Conservation (phyloP, 495 filamentous ascomycete species). For the Aspergillus nanangensis region DNA sequence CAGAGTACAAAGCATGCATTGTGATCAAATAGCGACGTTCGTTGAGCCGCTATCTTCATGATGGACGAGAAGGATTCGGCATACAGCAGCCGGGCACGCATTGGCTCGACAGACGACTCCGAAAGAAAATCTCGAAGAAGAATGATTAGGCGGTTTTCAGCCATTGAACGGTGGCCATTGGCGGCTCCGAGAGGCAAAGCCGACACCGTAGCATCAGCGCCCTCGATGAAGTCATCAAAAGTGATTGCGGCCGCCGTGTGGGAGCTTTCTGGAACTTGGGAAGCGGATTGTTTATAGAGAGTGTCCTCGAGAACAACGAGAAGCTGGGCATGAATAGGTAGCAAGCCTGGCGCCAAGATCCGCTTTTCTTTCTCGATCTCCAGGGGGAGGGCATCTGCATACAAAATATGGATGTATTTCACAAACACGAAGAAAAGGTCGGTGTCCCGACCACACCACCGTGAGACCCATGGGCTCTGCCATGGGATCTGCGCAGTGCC, state of each 20-base stretch:
- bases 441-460: slow-evolving; percentile 87
- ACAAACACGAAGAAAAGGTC: slow-evolving; percentile 93
- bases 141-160: slow-evolving; percentile 85
- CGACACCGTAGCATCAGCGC: slow-evolving; percentile 65
- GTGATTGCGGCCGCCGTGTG: slow-evolving; percentile 58
- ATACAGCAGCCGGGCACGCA: slow-evolving; percentile 62
- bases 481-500: slow-evolving; percentile 71
- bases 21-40: slow-evolving; percentile 79
- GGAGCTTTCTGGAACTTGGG: slow-evolving; percentile 47
- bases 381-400: slow-evolving; percentile 71
- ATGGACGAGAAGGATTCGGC: slow-evolving; percentile 72
- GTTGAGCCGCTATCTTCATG: slow-evolving; percentile 67
- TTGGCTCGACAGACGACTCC: slow-evolving; percentile 54
- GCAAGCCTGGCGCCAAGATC: slow-evolving; percentile 68
- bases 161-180: slow-evolving; percentile 79
- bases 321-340: slow-evolving; percentile 82
- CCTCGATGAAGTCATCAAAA: slow-evolving; percentile 70
- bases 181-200: slow-evolving; percentile 59
- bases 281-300: slow-evolving; percentile 62
- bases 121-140: slow-evolving; percentile 82
- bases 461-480: slow-evolving; percentile 78
- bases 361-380: slow-evolving; percentile 60
- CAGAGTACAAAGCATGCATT: slow-evolving; percentile 88
- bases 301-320: slow-evolving; percentile 78
- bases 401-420: slow-evolving; percentile 83